Evolutionary conservation across 2,329 filamentous ascomycete species (phyloP).

Genomic region (Raffaelea albimanens): DNA sequence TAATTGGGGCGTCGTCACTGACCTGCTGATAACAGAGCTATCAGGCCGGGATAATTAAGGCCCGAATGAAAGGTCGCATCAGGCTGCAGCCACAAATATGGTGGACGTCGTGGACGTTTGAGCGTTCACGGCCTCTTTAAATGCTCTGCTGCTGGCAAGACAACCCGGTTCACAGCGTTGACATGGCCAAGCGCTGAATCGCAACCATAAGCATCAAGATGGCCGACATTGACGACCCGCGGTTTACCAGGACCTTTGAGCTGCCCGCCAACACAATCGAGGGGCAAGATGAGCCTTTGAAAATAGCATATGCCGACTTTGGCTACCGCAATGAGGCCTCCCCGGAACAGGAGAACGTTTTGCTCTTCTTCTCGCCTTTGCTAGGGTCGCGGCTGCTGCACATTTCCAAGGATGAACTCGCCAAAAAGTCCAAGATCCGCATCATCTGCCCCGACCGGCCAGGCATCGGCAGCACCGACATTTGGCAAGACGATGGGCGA

Average conservation of each 20-base stretch:
- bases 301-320: constrained; percentile 21
- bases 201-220: too few relatives aligned
- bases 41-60: too few relatives aligned
- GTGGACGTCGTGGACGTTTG: too few relatives aligned
- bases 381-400: constrained; percentile 20
- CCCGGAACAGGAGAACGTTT: constrained; percentile 17
- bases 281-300: constrained; percentile 10
- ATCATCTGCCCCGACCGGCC: constrained; percentile 24
- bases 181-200: too few relatives aligned
- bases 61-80: too few relatives aligned
- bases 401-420: constrained; percentile 22
- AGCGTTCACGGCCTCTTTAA: too few relatives aligned
- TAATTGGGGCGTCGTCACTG: too few relatives aligned
- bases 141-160: too few relatives aligned
- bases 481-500: constrained; percentile 13
- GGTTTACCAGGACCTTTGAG: constrained; percentile 18
- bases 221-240: constrained; percentile 15
- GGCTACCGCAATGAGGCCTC: constrained; percentile 19
- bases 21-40: too few relatives aligned
- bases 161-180: too few relatives aligned
- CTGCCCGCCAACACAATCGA: constrained; percentile 13
- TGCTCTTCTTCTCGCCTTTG: constrained; percentile 21
- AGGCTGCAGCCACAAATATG: too few relatives aligned
- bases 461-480: constrained; percentile 24
- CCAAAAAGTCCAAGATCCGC: constrained; percentile 21